Percentiles rank a stretch among this genome's conserved stretches.
These are phyloP conservation scores for Talaromyces verruculosus DNA, from an alignment of 2,329 filamentous ascomycete species.

Conservation along the genomic window DNA sequence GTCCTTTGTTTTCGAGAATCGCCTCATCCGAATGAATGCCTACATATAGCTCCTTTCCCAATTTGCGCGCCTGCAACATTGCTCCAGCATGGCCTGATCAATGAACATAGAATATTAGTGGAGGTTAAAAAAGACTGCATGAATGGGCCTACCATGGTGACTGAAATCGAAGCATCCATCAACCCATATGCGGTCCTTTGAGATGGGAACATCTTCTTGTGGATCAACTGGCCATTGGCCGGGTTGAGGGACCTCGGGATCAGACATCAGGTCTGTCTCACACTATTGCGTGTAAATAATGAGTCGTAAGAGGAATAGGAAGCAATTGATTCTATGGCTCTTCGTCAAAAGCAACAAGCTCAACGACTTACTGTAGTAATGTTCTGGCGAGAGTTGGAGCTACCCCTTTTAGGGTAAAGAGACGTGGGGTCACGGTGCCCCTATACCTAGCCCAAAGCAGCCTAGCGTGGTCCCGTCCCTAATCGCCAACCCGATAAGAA, in stretches of 20 bases:
- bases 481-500: background rate
- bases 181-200: conserved; percentile 83
- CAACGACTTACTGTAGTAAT: background rate
- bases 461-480: background rate
- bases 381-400: background rate
- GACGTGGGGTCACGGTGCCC: conserved; percentile 11
- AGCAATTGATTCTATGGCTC: background rate
- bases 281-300: background rate
- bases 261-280: conserved; percentile 13
- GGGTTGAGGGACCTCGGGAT: conserved; percentile 47
- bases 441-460: background rate
- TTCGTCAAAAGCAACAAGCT: background rate
- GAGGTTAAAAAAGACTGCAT: background rate
- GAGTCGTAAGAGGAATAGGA: background rate
- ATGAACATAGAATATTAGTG: conserved; percentile 17
- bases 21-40: conserved; percentile 95
- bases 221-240: conserved; percentile 66
- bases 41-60: conserved; percentile 84
- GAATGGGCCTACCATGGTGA: conserved; percentile 71
- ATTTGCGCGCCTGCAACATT: conserved; percentile 90
- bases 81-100: conserved; percentile 83
- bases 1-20: conserved; percentile 95
- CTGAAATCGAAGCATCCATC: conserved; percentile 99
- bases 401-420: conserved; percentile 14
- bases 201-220: conserved; percentile 58